Percentiles rank a stretch among this genome's conserved stretches.
Conservation (phyloP, 148 eudicot species). For the Rhododendron ovatum region DNA sequence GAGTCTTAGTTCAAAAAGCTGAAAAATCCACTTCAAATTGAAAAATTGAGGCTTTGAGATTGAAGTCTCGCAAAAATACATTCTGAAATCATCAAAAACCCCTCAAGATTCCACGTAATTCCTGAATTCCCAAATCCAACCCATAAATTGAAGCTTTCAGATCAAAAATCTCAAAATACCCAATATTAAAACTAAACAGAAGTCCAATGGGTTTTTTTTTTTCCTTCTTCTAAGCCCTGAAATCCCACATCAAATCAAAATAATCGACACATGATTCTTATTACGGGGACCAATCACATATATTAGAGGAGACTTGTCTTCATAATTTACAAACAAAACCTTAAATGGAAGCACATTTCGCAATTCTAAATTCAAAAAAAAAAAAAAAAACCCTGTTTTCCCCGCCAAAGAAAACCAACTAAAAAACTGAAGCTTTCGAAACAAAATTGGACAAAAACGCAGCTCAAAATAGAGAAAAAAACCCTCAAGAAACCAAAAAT, state of each 20-base stretch:
- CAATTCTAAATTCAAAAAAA: neutral
- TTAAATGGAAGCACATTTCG: neutral
- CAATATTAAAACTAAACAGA: neutral
- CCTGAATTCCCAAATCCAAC: neutral
- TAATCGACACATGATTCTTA: too few relatives aligned
- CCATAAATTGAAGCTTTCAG: neutral
- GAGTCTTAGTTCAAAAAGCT: neutral
- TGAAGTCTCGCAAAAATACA: neutral
- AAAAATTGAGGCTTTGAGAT: neutral
- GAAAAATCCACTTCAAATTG: neutral
- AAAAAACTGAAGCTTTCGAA: too few relatives aligned
- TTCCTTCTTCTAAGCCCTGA: too few relatives aligned
- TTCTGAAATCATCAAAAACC: neutral
- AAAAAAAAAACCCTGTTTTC: too few relatives aligned
- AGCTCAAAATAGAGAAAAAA: too few relatives aligned
- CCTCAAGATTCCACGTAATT: neutral
- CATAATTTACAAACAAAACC: too few relatives aligned
- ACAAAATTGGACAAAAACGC: too few relatives aligned
- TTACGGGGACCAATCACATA: too few relatives aligned
- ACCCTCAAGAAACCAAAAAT: too few relatives aligned
- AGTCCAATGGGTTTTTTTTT: neutral
- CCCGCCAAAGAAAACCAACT: too few relatives aligned
- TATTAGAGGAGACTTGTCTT: too few relatives aligned
- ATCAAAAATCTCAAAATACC: neutral
- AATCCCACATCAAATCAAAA: too few relatives aligned